A percentile compares a stretch with the other conserved stretches of the same genome.
These are phyloP conservation scores for Pseudocercospora crystallina DNA, from an alignment of 2,329 filamentous ascomycete genomes.

Conservation along the genomic window DNA sequence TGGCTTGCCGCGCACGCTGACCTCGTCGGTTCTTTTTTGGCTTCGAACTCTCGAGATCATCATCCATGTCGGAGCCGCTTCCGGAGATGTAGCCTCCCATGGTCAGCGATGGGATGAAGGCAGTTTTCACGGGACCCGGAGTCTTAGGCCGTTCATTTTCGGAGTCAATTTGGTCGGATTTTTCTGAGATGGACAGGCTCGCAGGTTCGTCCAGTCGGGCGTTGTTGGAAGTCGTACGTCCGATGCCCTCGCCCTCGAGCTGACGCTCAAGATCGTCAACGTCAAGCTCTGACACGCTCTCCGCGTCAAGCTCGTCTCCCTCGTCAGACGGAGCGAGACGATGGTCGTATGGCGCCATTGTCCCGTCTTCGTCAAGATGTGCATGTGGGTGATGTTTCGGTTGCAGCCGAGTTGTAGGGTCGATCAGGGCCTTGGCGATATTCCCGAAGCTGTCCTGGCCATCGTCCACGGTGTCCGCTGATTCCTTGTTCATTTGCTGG, in stretches of 20 bases:
- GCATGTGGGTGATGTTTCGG: neutral
- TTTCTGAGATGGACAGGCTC: constrained; percentile 25
- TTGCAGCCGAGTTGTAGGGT: too few relatives aligned
- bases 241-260: constrained; percentile 27
- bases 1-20: constrained; percentile 73
- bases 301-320: constrained; percentile 11
- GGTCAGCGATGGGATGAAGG: constrained; percentile 73
- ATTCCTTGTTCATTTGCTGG: constrained; percentile 8
- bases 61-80: constrained; percentile 69
- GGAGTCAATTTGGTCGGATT: constrained; percentile 24
- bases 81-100: constrained; percentile 76
- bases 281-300: constrained; percentile 21
- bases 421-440: too few relatives aligned
- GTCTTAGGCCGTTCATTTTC: constrained; percentile 17
- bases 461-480: constrained; percentile 17
- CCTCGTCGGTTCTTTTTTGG: constrained; percentile 72
- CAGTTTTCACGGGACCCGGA: constrained; percentile 42
- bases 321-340: constrained; percentile 41
- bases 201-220: constrained; percentile 17
- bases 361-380: constrained; percentile 29
- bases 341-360: constrained; percentile 39
- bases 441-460: neutral
- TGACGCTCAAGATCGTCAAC: constrained; percentile 28
- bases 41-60: constrained; percentile 50
- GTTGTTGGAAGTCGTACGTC: neutral